Evolutionary conservation across 2,329 filamentous ascomycete genomes (phyloP).

Genomic region (Epichloe gansuensis): DNA sequence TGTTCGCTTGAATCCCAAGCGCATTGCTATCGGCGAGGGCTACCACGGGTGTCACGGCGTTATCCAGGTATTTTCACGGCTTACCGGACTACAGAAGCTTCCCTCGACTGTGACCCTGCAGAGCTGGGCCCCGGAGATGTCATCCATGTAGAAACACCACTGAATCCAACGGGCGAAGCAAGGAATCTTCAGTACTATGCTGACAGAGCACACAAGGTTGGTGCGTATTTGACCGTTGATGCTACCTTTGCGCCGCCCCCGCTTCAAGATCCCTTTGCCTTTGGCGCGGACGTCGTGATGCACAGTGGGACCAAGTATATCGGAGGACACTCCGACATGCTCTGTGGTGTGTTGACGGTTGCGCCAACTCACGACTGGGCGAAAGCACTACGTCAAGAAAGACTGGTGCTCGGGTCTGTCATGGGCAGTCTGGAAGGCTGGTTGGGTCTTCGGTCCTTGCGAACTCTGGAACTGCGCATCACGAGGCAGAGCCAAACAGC

Average conservation of each 20-base stretch:
- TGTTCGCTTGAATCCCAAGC: slow-evolving; percentile 70
- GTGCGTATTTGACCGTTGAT: slow-evolving; percentile 73
- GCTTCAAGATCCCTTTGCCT: slow-evolving; percentile 71
- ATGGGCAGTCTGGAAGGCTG: slow-evolving; percentile 88
- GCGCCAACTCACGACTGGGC: slow-evolving; percentile 45
- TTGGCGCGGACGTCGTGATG: slow-evolving; percentile 78
- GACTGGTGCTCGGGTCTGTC: slow-evolving; percentile 67
- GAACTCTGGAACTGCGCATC: slow-evolving; percentile 78
- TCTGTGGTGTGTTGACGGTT: slow-evolving; percentile 72
- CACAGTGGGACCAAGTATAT: slow-evolving; percentile 95
- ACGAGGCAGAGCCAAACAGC: slow-evolving; percentile 63
- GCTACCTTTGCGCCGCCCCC: slow-evolving; percentile 88
- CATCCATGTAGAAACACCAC: slow-evolving; percentile 82
- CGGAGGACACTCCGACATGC: slow-evolving; percentile 86
- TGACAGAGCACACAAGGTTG: slow-evolving; percentile 54
- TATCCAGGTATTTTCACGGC: slow-evolving; percentile 57
- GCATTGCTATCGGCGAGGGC: slow-evolving; percentile 69
- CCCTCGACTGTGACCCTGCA: slow-evolving; percentile 56
- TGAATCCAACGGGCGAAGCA: slow-evolving; percentile 82
- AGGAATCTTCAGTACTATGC: slow-evolving; percentile 62
- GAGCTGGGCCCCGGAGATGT: slow-evolving; percentile 67
- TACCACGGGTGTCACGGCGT: slow-evolving; percentile 95
- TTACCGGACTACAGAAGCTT: slow-evolving; percentile 63
- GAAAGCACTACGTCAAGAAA: slow-evolving; percentile 49
- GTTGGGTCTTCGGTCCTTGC: slow-evolving; percentile 75